phyloP scores from a whole-genome alignment of 768 basidiomycete genomes.

The Mycena crocata region DNA sequence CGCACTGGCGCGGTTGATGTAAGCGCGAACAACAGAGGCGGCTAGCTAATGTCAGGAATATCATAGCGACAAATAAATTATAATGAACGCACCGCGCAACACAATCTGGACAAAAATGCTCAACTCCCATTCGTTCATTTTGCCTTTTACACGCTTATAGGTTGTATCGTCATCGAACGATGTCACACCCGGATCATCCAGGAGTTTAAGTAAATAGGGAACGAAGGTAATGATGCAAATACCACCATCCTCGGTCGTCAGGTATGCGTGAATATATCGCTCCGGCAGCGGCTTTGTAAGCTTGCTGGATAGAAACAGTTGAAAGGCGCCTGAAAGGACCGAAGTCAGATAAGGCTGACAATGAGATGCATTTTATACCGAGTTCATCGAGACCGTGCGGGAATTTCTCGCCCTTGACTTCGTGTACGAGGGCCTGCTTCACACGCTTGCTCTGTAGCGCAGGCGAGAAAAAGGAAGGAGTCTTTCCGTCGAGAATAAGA shows the following conservation, averaged over 20 bases:
- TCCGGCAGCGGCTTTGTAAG: background rate
- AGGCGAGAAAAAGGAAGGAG: background rate
- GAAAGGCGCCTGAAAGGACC: background rate
- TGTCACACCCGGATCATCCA: background rate
- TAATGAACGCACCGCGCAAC: background rate
- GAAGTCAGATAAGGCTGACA: background rate
- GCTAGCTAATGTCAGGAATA: background rate
- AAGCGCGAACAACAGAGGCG: background rate
- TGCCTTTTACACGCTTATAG: background rate
- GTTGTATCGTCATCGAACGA: conserved; percentile 7
- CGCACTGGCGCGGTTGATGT: background rate
- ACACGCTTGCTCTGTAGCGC: background rate
- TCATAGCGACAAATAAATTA: background rate
- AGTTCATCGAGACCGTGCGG: background rate
- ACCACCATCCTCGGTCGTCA: background rate
- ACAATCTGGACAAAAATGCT: background rate
- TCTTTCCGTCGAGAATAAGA: background rate
- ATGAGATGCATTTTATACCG: background rate
- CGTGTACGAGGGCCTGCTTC: background rate
- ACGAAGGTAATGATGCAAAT: background rate
- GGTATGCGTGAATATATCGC: background rate
- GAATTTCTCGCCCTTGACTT: background rate
- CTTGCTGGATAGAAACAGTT: background rate
- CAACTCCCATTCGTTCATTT: conserved; percentile 8
- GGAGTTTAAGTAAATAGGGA: background rate